Evolutionary conservation across 352 stramenopile genomes (phyloP).

Genomic region (Phytophthora rubi): DNA sequence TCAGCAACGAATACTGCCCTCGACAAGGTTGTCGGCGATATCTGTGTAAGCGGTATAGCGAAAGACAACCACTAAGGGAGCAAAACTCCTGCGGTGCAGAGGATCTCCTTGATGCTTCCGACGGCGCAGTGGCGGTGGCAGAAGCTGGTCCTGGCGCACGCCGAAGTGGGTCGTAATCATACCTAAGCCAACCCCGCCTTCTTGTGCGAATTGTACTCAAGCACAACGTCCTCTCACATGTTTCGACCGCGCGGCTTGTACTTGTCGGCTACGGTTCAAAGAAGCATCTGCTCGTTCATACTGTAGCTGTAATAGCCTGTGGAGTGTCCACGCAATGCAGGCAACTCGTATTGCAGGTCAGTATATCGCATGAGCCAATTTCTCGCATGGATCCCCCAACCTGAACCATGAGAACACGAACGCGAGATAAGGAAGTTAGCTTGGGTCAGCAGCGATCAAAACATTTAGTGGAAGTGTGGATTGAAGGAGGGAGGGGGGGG

Average conservation of each 20-base stretch:
- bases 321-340: neutral
- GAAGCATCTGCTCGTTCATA: constrained; percentile 1
- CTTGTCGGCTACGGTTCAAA: neutral
- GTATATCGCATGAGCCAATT: neutral
- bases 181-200: too few relatives aligned
- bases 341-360: neutral
- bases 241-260: neutral
- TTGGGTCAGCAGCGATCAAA: neutral
- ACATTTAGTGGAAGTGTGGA: neutral
- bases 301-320: neutral
- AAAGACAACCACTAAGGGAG: too few relatives aligned
- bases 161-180: too few relatives aligned
- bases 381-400: neutral
- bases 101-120: too few relatives aligned
- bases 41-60: too few relatives aligned
- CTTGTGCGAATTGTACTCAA: neutral
- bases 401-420: neutral
- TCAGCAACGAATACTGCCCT: too few relatives aligned
- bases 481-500: neutral
- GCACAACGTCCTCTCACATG: neutral
- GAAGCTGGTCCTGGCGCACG: too few relatives aligned
- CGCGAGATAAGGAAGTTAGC: neutral
- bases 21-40: too few relatives aligned
- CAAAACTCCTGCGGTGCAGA: too few relatives aligned
- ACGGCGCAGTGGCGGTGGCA: too few relatives aligned